phyloP scores from a whole-genome alignment of 2,329 filamentous ascomycete genomes.

The Xylaria sp. region DNA sequence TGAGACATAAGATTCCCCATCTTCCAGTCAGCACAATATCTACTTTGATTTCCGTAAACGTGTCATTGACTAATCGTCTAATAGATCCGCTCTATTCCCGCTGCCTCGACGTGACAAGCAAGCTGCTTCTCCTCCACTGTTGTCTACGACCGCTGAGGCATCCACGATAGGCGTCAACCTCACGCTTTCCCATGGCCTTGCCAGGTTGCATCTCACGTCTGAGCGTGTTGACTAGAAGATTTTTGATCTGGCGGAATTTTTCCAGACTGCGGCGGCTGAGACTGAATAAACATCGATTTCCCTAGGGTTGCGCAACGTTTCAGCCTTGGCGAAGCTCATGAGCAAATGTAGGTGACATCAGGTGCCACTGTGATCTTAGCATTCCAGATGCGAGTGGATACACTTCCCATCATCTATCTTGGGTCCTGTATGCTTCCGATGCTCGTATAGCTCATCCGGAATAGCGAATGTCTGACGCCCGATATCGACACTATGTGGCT shows the following conservation, averaged over 20 bases:
- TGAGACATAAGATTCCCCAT: neutral
- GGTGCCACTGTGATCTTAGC: neutral
- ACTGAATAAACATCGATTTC: neutral
- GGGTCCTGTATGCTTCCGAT: neutral
- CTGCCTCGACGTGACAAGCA: neutral
- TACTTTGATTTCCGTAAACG: too few relatives aligned
- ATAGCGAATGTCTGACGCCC: neutral
- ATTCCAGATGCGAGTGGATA: neutral
- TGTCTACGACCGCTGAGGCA: neutral
- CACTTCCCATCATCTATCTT: neutral
- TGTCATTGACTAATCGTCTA: neutral
- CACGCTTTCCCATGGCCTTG: neutral
- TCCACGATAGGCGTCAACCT: neutral
- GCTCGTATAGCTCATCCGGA: neutral
- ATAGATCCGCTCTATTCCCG: neutral
- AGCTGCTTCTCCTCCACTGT: neutral
- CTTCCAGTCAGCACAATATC: too few relatives aligned
- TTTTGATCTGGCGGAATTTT: neutral
- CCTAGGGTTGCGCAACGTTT: neutral
- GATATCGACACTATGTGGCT: slow-evolving; percentile 2
- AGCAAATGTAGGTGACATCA: neutral
- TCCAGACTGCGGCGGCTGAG: neutral
- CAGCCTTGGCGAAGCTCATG: neutral
- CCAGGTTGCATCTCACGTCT: neutral
- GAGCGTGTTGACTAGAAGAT: neutral